These are phyloP conservation scores for Somion occarium DNA, from an alignment of 1,284 basidiomycete genomes.

Conservation along the genomic window DNA sequence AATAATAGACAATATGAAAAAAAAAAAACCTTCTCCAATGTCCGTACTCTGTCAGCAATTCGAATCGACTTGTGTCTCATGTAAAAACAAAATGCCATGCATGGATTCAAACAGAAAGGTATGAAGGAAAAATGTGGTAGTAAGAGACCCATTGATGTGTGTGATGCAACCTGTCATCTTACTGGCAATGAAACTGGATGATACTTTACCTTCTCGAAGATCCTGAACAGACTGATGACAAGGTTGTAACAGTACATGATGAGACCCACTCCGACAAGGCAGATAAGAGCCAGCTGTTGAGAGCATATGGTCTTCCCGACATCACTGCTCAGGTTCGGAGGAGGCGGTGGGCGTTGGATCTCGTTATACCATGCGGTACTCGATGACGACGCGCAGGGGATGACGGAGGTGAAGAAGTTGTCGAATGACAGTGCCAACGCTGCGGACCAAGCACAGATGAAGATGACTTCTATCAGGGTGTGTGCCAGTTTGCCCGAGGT, in stretches of 20 bases:
- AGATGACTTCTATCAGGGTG: conserved; percentile 79
- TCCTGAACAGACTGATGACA: conserved; percentile 80
- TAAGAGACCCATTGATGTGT: background rate
- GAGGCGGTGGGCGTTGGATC: conserved; percentile 42
- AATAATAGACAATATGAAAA: too few species aligned
- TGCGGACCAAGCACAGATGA: conserved; percentile 92
- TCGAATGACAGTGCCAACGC: conserved; percentile 84
- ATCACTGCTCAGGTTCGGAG: conserved; percentile 32
- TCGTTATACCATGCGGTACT: conserved; percentile 68
- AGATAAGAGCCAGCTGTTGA: conserved; percentile 69
- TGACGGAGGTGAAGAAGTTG: conserved; percentile 85
- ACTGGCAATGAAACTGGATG: conserved; percentile 17
- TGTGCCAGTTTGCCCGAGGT: conserved; percentile 79
- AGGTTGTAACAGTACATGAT: conserved; percentile 77
- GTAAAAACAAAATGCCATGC: background rate
- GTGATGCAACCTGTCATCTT: background rate
- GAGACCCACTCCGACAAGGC: conserved; percentile 70
- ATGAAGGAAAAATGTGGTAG: background rate
- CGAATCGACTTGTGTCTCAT: too few species aligned
- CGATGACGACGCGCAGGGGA: conserved; percentile 64
- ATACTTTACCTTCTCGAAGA: conserved; percentile 84
- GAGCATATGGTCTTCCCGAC: conserved; percentile 61
- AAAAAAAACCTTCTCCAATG: too few species aligned
- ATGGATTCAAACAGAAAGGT: background rate
- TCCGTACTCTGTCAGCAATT: too few species aligned